A percentile compares a stretch with the other conserved stretches of the same genome.
phyloP scores from a whole-genome alignment of 2,329 filamentous ascomycete genomes.

The Fusarium armeniacum region DNA sequence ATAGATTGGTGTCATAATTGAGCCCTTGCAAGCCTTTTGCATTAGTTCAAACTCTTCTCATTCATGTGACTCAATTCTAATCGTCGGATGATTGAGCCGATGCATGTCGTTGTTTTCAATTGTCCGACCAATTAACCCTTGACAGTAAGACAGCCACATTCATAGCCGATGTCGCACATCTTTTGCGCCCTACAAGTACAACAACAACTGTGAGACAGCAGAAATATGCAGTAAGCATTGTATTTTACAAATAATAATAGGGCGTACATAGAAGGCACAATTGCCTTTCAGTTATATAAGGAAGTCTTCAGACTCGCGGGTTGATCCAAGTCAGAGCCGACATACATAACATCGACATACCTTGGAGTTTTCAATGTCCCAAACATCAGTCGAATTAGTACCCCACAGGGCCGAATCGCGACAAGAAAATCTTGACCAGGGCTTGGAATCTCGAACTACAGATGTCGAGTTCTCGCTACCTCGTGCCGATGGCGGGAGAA shows the following conservation, averaged over 20 bases:
- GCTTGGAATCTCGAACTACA: conserved; percentile 9
- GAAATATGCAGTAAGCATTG: background rate
- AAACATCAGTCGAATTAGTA: conserved; percentile 13
- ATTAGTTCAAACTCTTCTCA: conserved; percentile 18
- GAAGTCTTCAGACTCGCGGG: too few species aligned
- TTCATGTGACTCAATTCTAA: background rate
- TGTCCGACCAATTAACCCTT: background rate
- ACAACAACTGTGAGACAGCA: background rate
- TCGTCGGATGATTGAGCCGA: conserved; percentile 6
- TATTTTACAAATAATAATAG: background rate
- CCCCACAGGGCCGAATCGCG: background rate
- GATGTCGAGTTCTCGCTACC: conserved; percentile 49
- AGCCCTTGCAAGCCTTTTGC: background rate
- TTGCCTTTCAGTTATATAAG: background rate
- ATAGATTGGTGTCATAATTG: background rate
- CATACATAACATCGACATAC: background rate
- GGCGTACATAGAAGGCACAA: conserved; percentile 5
- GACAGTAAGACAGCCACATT: conserved; percentile 9
- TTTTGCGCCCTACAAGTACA: conserved; percentile 29
- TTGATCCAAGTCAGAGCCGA: background rate
- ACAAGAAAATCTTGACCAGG: background rate
- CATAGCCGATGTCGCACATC: conserved; percentile 20
- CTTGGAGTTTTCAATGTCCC: conserved; percentile 5
- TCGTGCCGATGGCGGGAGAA: conserved; percentile 55
- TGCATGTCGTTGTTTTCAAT: background rate